Base-by-base conservation (phyloP, 805 yeast species). In the Yarrowia keelungensis region DNA sequence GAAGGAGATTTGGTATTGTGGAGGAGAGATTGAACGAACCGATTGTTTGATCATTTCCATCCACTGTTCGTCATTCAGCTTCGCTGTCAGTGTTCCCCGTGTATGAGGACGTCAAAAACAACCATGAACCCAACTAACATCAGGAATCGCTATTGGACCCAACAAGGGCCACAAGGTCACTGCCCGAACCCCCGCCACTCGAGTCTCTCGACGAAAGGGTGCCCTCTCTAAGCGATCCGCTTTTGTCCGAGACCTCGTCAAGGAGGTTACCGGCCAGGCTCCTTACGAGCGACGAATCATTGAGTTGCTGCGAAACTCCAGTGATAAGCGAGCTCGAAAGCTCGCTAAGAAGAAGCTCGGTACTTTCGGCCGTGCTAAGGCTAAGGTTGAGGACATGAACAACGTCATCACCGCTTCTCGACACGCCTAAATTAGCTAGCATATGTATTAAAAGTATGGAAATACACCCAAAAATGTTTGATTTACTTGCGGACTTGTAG, bases 271-370 rank as follows among this genome's bases (percentile, higher is more conserved):
- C 77, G 99, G 99, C 83, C 88, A 95, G 81, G 97, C 99, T 76
- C 99, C 99, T 85, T 95, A 95, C 85, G 99, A 95, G 88, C 93
- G 97, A 89, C 93, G 99, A 87, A 89, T 95, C 83, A 90, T 96
- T 81, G 99, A 95, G 87, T 89, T 95, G 86, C 88, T 95, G 90
- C 95, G 99, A 89, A 95, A 96, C 87, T 93, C 97, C 83, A 97
- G 97, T 89, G 99, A 95, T 87, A 95, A 95, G 97, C 95, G 98
- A 88, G 99, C 99, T 78, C 91, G 95, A 92, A 95, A 95, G 92
- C 92, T 95, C 82, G 98, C 98, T 77, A 95, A 95, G 95, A 95
- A 91, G 97, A 94, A 79, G 81, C 91, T 95, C 82, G 99, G 99
- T 86, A 92, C 99, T 79, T 97, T 94, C 90, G 89, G 88, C 87